Base-by-base conservation (phyloP, 2,329 filamentous ascomycete genomes). In the Penicillium sp. region DNA sequence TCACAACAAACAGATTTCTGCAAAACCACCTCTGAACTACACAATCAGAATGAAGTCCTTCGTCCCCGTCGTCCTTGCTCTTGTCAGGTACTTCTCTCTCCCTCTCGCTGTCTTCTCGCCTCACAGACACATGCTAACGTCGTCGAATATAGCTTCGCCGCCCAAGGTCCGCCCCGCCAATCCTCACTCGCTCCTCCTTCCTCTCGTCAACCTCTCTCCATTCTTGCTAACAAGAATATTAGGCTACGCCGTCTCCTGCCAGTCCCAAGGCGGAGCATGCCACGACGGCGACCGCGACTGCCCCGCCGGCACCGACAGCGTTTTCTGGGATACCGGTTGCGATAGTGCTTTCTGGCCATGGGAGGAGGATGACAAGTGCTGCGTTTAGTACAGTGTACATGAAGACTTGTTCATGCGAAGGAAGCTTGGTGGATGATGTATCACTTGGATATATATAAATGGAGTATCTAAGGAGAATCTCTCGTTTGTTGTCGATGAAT, bases 311-410 rank as follows among this genome's bases (percentile, higher is more conserved):
- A 58, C 48, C 23, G 15, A 4, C 5, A 46, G 35, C n/a, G 56
- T 58, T 7, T 45, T 52, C 4, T 58, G 56, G 56, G 56, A 58
- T 30, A 26, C 56, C 3, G 56, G 56, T 5, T 58, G 56, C 38
- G 15, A 13, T 3, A 11, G 15, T 15, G 38, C 56, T 11, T 19
- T 9, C 17, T 52, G 56, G 56, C 41, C 35, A 3, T 58, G 48
- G 56, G n/a, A 30, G n/a, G 17, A 52, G 1, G 56, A 58, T 47
- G 56, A 58, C 19, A 58, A 52, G 56, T 58, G 56, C 56, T 58
- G 56, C 46, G 49, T 52, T n/a, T 58, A 51, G 31, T 13, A 41
- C 5, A 13, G 11, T 5, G 6, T 41, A 11, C 11, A 38, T 38
- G 31, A 15, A 3, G 11, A 26, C 4, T 4, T 26, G 2, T 26